Conservation (phyloP, 768 basidiomycete species). For the Agrocybe chaxingu region DNA sequence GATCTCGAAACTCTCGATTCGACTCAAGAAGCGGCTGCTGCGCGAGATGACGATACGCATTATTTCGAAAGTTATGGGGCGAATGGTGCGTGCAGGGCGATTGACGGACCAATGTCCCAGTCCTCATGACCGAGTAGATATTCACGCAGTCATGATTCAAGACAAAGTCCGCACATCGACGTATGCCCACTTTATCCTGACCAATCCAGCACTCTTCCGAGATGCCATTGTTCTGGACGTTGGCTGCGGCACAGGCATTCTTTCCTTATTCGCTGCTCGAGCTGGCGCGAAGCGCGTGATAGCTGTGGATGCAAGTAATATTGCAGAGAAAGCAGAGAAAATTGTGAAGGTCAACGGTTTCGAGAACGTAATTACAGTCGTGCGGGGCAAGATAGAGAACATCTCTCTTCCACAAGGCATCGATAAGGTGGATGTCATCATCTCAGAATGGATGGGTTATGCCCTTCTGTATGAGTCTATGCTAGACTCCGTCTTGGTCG, state of each 20-base stretch:
- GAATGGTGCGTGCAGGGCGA: slow-evolving; percentile 58
- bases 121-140: slow-evolving; percentile 49
- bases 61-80: slow-evolving; percentile 90
- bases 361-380: slow-evolving; percentile 76
- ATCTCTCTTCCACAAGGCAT: slow-evolving; percentile 71
- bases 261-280: slow-evolving; percentile 86
- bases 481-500: slow-evolving; percentile 91
- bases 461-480: slow-evolving; percentile 92
- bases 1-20: slow-evolving; percentile 39
- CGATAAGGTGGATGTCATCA: slow-evolving; percentile 85
- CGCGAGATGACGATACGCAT: slow-evolving; percentile 85
- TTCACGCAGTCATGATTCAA: slow-evolving; percentile 95
- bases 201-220: slow-evolving; percentile 75
- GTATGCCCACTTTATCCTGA: slow-evolving; percentile 88
- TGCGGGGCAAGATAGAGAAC: slow-evolving; percentile 89
- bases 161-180: slow-evolving; percentile 92
- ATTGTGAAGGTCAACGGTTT: slow-evolving; percentile 78
- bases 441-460: slow-evolving; percentile 99
- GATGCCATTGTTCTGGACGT: slow-evolving; percentile 91
- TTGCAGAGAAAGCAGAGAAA: slow-evolving; percentile 71
- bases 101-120: background rate
- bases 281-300: slow-evolving; percentile 89
- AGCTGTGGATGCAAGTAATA: slow-evolving; percentile 87
- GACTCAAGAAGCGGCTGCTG: slow-evolving; percentile 22
- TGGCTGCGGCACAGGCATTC: slow-evolving; percentile 93